These are phyloP conservation scores for Coemansia sp. DNA, from an alignment of 192 early-diverging fungal species.

Conservation along the genomic window DNA sequence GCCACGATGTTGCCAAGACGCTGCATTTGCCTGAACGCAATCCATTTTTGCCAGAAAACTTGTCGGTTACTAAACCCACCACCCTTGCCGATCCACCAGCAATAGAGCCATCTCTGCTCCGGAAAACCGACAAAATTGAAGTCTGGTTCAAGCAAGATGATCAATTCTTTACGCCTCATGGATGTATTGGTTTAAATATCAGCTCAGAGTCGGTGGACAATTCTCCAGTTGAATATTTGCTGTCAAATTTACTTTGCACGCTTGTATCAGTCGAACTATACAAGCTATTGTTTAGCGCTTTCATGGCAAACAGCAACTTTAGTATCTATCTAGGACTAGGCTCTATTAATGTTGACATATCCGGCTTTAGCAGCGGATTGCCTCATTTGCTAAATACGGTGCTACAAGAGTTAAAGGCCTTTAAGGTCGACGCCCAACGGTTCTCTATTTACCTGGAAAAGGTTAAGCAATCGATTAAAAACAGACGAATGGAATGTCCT, in stretches of 20 bases:
- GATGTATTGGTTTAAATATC: constrained; percentile 64
- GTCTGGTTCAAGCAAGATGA: constrained; percentile 94
- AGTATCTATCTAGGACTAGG: constrained; percentile 62
- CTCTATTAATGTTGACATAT: constrained; percentile 59
- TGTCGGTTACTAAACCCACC: neutral
- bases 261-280: constrained; percentile 45
- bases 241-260: neutral
- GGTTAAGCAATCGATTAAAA: neutral
- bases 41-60: constrained; percentile 31
- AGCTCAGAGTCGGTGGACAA: neutral
- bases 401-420: constrained; percentile 56
- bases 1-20: too few species aligned
- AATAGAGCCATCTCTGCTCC: constrained; percentile 15
- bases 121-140: constrained; percentile 31
- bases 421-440: too few species aligned
- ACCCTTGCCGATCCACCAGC: too few species aligned
- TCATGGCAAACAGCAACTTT: constrained; percentile 73
- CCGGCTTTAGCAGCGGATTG: constrained; percentile 86
- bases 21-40: too few species aligned
- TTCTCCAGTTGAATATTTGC: neutral
- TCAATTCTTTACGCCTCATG: constrained; percentile 83
- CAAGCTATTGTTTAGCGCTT: constrained; percentile 78
- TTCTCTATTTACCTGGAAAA: too few species aligned
- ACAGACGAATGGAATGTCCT: neutral
- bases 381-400: constrained; percentile 65